phyloP scores from a whole-genome alignment of 345 rosid genomes.

The Dovyalis caffra region DNA sequence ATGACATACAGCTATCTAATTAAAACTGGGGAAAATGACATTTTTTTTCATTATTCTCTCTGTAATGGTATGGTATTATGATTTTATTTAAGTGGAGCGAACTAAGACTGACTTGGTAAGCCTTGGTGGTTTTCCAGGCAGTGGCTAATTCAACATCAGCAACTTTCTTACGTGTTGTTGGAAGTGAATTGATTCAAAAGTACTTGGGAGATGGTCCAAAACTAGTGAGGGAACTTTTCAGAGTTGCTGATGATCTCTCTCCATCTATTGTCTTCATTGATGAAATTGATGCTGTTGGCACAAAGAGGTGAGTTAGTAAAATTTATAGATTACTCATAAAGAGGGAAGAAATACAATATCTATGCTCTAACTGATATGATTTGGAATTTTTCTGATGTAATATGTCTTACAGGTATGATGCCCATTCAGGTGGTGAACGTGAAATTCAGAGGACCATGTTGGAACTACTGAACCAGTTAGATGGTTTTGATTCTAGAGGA shows the following conservation, averaged over 20 bases:
- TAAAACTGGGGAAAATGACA: background rate
- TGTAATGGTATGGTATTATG: background rate
- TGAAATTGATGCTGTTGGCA: constrained; percentile 98
- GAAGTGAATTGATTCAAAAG: constrained; percentile 95
- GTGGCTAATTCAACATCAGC: constrained; percentile 98
- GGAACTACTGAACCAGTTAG: constrained; percentile 89
- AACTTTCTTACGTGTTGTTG: constrained; percentile 94
- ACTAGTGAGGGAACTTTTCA: constrained; percentile 89
- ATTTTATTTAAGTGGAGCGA: background rate
- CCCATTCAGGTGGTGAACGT: constrained; percentile 96
- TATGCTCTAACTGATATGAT: background rate
- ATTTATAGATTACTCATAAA: background rate
- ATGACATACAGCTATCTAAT: background rate
- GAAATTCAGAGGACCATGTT: constrained; percentile 99
- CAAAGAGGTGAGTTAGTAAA: constrained; percentile 62
- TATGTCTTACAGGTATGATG: constrained; percentile 60
- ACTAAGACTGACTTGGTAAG: background rate
- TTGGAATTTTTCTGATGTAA: background rate
- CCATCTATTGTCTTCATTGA: constrained; percentile 96
- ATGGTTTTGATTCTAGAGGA: constrained; percentile 97
- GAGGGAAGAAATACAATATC: background rate
- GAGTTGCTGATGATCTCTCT: constrained; percentile 94
- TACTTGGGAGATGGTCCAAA: constrained; percentile 98
- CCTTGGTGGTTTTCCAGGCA: constrained; percentile 50
- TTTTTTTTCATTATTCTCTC: background rate